Percentiles rank a stretch among this genome's conserved stretches.
phyloP scores from a whole-genome alignment of 1,139 yeast species.

The Zygosaccharomyces pseudobailii region DNA sequence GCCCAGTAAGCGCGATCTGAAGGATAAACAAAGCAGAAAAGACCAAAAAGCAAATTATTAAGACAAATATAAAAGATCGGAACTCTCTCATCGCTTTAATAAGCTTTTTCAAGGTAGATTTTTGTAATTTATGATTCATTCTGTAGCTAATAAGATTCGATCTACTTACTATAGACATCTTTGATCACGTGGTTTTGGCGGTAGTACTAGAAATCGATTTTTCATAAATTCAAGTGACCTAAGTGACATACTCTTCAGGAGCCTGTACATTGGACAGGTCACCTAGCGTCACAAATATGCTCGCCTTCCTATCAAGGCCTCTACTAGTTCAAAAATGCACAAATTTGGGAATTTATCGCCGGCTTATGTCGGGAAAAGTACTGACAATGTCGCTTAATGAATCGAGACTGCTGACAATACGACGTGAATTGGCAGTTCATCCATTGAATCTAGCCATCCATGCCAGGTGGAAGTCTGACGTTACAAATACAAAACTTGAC shows the following conservation, averaged over 20 bases:
- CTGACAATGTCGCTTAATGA: neutral
- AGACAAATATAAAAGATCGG: neutral
- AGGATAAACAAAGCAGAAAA: no score
- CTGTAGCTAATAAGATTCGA: neutral
- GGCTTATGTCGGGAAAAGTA: neutral
- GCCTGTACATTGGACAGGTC: no score
- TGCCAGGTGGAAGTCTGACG: neutral
- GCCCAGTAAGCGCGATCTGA: conserved; percentile 8
- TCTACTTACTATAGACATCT: neutral
- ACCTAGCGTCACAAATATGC: neutral
- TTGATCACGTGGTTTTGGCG: neutral
- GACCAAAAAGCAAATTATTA: neutral
- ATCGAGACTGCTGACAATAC: neutral
- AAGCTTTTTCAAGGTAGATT: no score
- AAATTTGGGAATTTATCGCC: neutral
- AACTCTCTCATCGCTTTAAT: neutral
- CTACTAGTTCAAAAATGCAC: neutral
- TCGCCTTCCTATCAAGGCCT: neutral
- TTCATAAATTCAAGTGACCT: neutral
- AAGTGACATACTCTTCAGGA: no score
- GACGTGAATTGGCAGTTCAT: neutral
- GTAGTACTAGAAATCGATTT: neutral
- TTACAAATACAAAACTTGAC: neutral
- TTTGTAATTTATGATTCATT: no score
- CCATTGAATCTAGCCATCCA: neutral